Conservation (phyloP, 2,329 filamentous ascomycete genomes). For the Aureobasidium uvarum region DNA sequence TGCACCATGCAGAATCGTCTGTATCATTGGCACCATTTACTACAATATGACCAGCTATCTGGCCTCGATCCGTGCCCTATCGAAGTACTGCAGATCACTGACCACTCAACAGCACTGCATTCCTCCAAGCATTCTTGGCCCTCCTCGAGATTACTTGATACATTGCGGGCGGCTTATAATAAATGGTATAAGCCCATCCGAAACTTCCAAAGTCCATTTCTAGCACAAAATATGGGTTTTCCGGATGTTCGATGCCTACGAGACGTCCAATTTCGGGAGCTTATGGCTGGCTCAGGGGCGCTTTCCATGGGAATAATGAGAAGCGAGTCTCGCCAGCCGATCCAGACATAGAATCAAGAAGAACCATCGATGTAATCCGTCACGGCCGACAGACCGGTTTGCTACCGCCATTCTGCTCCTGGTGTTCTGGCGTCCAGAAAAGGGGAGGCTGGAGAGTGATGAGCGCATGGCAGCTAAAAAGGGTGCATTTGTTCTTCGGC, state of each 20-base stretch:
- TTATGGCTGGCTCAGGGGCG: background rate
- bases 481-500: conserved; percentile 2
- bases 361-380: background rate
- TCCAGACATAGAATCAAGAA: conserved; percentile 3
- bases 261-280: conserved; percentile 2
- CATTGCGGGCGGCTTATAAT: background rate
- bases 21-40: conserved; percentile 13
- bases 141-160: background rate
- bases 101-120: background rate
- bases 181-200: background rate
- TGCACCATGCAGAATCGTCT: conserved; percentile 20
- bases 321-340: conserved; percentile 8
- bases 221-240: background rate
- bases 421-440: background rate
- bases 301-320: background rate
- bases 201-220: background rate
- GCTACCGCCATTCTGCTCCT: background rate
- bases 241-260: background rate
- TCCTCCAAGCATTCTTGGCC: background rate
- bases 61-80: conserved; percentile 5
- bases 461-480: conserved; percentile 17
- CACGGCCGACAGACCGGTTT: conserved; percentile 5
- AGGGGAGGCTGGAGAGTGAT: background rate
- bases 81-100: background rate
- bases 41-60: conserved; percentile 6